phyloP scores from a whole-genome alignment of 495 filamentous ascomycete genomes.

The Aspergillus avenaceus region DNA sequence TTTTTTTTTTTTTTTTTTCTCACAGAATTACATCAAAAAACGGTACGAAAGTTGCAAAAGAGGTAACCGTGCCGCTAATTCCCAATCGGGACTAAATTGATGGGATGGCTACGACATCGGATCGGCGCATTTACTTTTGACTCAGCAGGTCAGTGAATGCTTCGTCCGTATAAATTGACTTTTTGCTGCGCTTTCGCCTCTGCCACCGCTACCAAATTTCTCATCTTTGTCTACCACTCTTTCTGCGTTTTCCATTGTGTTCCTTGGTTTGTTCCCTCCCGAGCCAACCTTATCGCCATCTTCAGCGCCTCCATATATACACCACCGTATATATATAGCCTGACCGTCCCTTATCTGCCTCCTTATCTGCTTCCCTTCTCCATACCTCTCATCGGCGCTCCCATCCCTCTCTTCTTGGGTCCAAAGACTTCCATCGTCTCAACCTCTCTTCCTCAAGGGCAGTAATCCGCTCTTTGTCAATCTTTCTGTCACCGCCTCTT shows the following conservation, averaged over 20 bases:
- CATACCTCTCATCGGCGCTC: conserved; percentile 30
- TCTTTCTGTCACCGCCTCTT: background rate
- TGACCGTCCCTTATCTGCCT: background rate
- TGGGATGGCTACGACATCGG: conserved; percentile 13
- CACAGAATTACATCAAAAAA: background rate
- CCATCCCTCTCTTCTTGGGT: conserved; percentile 24
- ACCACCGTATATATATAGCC: conserved; percentile 2
- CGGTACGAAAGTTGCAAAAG: too few relatives aligned
- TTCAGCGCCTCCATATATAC: background rate
- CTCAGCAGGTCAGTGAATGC: conserved; percentile 16
- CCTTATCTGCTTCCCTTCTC: conserved; percentile 9
- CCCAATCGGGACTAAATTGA: background rate
- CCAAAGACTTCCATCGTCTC: background rate
- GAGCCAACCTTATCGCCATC: background rate
- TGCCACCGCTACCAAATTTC: conserved; percentile 6
- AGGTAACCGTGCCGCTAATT: too few relatives aligned
- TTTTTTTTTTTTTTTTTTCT: conserved; percentile 12
- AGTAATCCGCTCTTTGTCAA: background rate
- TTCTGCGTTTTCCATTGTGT: conserved; percentile 2
- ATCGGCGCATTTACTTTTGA: conserved; percentile 12
- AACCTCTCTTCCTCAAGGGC: conserved; percentile 24
- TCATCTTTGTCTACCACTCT: conserved; percentile 4
- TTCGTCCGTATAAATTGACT: conserved; percentile 25
- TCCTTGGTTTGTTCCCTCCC: background rate
- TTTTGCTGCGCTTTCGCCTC: conserved; percentile 19